Base-by-base conservation (phyloP, 2,329 filamentous ascomycete genomes). In the Xylariaceae sp. region DNA sequence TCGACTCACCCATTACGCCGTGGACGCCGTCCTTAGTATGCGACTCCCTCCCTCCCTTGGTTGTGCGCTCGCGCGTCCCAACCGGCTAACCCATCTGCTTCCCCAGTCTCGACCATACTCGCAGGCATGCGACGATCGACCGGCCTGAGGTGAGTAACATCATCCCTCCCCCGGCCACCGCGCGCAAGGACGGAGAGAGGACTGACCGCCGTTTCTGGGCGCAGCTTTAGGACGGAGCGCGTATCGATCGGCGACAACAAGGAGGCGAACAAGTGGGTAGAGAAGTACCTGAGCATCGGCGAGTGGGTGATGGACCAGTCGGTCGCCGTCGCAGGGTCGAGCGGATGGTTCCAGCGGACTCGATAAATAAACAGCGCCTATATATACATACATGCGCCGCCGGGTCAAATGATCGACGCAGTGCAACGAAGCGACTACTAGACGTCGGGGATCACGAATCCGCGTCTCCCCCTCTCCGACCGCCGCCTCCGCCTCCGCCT, bases 251-350 rank as follows among this genome's bases (percentile, higher is more conserved):
- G 96, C 56, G 93, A 88, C 74, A 93, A 87, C 74, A 90, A 91
- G 73, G 89, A 93, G 61, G 76, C 95, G 65, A 88, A 89, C 73
- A 88, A 87, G 70, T 98, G 93, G 92, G 86, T 98, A 65, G 89
- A 93, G 70, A 93, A 89, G 73, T 98, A 98, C 74, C 86, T 98
- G 43, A 91, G 91, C 61, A 88, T 97, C 18, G 95, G 95, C 67
- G 95, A 99, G 79, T 96, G 92, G 86, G 90, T 97, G 63, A 96
- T 99, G 92, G 95, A 99, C 75, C 90, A 96, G 79, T 96, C 92
- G 26, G 91, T 98, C 29, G 93, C 93, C 41, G 85, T 98, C 54
- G 90, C 96, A 72, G 89, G 91, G 42, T 88, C 89, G 47, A 96
- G 90, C 71, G 84, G 88, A 57, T 99, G 87, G 77, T 99, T 99